Conservation (phyloP, 352 stramenopile species). For the Phytophthora europaea region DNA sequence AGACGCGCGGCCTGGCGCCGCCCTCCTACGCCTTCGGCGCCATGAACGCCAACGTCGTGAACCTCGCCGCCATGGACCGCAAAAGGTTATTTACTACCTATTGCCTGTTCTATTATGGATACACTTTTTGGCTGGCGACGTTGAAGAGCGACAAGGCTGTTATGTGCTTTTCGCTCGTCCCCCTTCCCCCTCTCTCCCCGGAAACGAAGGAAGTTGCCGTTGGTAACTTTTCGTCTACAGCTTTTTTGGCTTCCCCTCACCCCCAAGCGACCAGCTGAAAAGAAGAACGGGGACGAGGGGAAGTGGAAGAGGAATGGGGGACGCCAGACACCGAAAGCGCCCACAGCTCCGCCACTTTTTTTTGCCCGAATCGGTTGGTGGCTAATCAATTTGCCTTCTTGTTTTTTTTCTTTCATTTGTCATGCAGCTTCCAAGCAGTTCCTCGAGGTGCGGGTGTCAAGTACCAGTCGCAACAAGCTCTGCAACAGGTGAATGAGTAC, state of each 20-base stretch:
- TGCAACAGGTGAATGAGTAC: conserved; percentile 53
- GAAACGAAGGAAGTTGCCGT: neutral
- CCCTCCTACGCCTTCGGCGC: conserved; percentile 22
- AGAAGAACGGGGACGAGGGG: conserved; percentile 16
- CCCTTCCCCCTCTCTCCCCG: conserved; percentile 25
- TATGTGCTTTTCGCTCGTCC: neutral
- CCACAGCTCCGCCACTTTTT: conserved; percentile 28
- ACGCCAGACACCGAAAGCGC: conserved; percentile 3
- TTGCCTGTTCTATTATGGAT: neutral
- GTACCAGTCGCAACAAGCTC: conserved; percentile 36
- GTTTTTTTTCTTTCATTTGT: conserved; percentile 15
- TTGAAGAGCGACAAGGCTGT: conserved; percentile 36
- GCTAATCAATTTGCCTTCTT: conserved; percentile 16
- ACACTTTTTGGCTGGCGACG: conserved; percentile 29
- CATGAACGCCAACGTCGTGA: conserved; percentile 32
- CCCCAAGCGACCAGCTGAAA: conserved; percentile 33
- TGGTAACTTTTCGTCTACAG: conserved; percentile 27
- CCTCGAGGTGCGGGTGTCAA: conserved; percentile 28
- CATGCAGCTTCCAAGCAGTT: conserved; percentile 41
- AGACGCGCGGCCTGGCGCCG: conserved; percentile 35
- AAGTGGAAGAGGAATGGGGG: conserved; percentile 37
- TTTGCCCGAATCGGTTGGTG: conserved; percentile 24
- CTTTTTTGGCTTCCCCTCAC: conserved; percentile 20
- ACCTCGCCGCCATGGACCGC: conserved; percentile 35
- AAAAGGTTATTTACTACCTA: conserved; percentile 35